These are phyloP conservation scores for Neospora caninum DNA, from an alignment of 169 alveolate species.

Conservation along the genomic window DNA sequence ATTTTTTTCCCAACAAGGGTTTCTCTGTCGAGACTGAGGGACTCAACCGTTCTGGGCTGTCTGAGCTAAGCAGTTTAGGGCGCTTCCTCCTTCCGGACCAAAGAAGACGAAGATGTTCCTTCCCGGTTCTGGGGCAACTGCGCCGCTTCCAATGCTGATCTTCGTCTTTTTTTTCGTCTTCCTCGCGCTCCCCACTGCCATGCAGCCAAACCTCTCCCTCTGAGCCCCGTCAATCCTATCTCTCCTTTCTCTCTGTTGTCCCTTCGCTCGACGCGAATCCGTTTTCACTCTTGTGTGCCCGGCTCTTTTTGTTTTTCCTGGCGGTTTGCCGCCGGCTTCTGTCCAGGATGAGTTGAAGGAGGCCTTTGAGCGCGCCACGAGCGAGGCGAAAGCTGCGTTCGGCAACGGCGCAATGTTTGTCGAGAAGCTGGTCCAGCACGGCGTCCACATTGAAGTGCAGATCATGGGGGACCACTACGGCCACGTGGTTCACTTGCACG, in stretches of 20 bases:
- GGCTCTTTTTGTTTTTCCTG: too few species aligned
- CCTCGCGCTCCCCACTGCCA: neutral
- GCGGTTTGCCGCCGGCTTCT: neutral
- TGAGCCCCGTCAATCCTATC: neutral
- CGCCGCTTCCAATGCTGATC: too few species aligned
- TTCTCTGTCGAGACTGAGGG: too few species aligned
- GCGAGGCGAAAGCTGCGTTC: constrained; percentile 83
- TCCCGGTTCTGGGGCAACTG: too few species aligned
- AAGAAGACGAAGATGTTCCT: too few species aligned
- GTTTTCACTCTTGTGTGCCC: neutral
- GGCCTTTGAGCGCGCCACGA: constrained; percentile 79
- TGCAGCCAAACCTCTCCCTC: neutral
- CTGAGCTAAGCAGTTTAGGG: too few species aligned
- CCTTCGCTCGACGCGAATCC: neutral
- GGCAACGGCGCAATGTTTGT: constrained; percentile 81
- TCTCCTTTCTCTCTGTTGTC: neutral
- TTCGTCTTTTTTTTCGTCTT: neutral
- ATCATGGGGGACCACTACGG: constrained; percentile 90
- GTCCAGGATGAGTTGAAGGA: constrained; percentile 70
- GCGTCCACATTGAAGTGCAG: constrained; percentile 88
- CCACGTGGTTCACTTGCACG: constrained; percentile 86
- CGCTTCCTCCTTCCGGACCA: too few species aligned
- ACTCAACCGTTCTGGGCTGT: too few species aligned
- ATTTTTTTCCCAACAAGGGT: too few species aligned
- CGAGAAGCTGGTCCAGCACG: constrained; percentile 79